Evolutionary conservation across 805 yeast species (phyloP).

Genomic region (Lachancea dasiensis): DNA sequence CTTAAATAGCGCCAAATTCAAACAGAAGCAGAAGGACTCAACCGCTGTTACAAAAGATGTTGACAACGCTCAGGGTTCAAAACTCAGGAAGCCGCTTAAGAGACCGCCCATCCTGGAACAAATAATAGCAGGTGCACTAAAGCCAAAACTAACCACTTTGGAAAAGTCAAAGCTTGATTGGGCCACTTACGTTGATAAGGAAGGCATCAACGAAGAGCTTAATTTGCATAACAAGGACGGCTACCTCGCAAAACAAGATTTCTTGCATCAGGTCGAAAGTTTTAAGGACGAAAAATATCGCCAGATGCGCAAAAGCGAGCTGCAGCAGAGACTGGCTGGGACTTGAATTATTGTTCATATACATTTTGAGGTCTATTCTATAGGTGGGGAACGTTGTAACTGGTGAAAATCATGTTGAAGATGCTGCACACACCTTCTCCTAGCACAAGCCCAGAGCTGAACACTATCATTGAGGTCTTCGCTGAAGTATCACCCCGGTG

Average conservation of each 20-base stretch:
- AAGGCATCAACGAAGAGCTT: slow-evolving; percentile 79
- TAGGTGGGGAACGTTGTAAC: slow-evolving; percentile 58
- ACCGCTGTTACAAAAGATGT: not conserved
- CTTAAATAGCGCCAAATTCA: slow-evolving; percentile 42
- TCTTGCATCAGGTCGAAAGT: slow-evolving; percentile 65
- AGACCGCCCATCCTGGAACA: slow-evolving; percentile 73
- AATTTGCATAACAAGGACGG: slow-evolving; percentile 81
- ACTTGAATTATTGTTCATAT: not conserved
- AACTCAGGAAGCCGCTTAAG: slow-evolving; percentile 53
- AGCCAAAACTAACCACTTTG: slow-evolving; percentile 79
- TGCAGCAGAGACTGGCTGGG: slow-evolving; percentile 21
- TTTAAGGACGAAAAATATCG: slow-evolving; percentile 36
- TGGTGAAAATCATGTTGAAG: slow-evolving; percentile 70
- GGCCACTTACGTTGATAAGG: slow-evolving; percentile 87
- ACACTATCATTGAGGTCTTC: slow-evolving; percentile 72
- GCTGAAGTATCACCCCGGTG: slow-evolving; percentile 37
- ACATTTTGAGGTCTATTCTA: slow-evolving; percentile 15
- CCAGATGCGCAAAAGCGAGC: slow-evolving; percentile 34
- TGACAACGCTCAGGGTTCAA: slow-evolving; percentile 27
- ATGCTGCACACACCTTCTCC: slow-evolving; percentile 93
- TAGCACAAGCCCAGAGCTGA: slow-evolving; percentile 84
- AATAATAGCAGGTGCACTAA: slow-evolving; percentile 60
- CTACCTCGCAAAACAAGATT: slow-evolving; percentile 84
- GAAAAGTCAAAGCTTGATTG: slow-evolving; percentile 93
- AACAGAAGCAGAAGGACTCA: slow-evolving; percentile 15